Evolutionary conservation across 2,329 filamentous ascomycete genomes (phyloP).

Genomic region (Onygenales sp.): DNA sequence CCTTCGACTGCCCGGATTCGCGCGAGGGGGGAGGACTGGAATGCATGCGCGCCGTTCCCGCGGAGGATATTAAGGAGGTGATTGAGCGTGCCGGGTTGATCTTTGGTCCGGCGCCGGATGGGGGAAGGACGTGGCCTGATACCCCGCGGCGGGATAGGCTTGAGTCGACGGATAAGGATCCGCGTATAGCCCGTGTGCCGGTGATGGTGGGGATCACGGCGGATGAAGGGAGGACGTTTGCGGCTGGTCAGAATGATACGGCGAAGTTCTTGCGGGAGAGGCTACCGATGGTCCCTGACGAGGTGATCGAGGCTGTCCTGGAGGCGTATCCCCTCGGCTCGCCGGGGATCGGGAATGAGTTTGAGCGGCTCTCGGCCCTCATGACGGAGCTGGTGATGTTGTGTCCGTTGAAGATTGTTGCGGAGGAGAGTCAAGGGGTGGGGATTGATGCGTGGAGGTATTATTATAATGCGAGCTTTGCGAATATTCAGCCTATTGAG

Average conservation of each 20-base stretch:
- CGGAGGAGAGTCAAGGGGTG: slow-evolving; percentile 9
- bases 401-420: slow-evolving; percentile 13
- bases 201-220: slow-evolving; percentile 18
- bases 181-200: slow-evolving; percentile 15
- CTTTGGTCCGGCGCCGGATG: slow-evolving; percentile 8
- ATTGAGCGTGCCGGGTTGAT: slow-evolving; percentile 10
- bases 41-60: slow-evolving; percentile 13
- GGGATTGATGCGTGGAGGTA: slow-evolving; percentile 20
- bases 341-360: slow-evolving; percentile 5
- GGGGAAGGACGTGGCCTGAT: slow-evolving; percentile 33
- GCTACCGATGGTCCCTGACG: slow-evolving; percentile 1
- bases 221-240: slow-evolving; percentile 15
- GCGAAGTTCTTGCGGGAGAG: slow-evolving; percentile 1
- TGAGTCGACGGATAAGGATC: slow-evolving; percentile 1
- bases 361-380: slow-evolving; percentile 11
- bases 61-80: slow-evolving; percentile 11
- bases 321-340: slow-evolving; percentile 10
- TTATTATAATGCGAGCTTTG: slow-evolving; percentile 22
- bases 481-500: slow-evolving; percentile 14
- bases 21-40: slow-evolving; percentile 5
- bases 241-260: slow-evolving; percentile 9
- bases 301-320: not conserved
- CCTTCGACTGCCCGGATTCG: slow-evolving; percentile 5
- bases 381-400: slow-evolving; percentile 14
- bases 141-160: slow-evolving; percentile 12